Evolutionary conservation across 129 eudicot species (phyloP), one percentile per base, ranked within the genome.

Genomic region (Centella asiatica): DNA sequence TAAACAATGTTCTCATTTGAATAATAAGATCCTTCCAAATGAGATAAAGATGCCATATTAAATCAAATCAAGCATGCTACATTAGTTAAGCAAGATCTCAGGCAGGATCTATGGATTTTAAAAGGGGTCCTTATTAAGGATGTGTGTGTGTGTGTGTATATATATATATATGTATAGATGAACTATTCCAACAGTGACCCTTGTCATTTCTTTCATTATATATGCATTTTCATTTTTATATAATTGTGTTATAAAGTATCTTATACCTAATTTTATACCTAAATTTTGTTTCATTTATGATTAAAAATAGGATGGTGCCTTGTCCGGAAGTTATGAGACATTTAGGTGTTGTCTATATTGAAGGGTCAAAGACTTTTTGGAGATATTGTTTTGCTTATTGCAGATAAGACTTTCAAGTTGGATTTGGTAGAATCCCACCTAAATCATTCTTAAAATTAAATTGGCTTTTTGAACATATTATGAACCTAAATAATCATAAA

Each of bases 21-120:
- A 25, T 49, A 69, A 24, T 36, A 33, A 64, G 40, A 72, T 26
- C 31, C 59, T 68, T 67, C 72, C 72, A 69, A 75, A 63, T 72
- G 80, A 64, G 71, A 56, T 45, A 70, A 72, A 72, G 53, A 64
- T 26, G 17, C 28, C 56, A 37, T 22, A 36, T 57, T 69, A 47
- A 64, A 55, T 31, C 53, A 68, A 40, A 28, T 42, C 58, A 65
- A 61, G 80, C 82, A 75, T 81, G 87, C 78, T 77, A 78, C 65
- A 55, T 60, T 85, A 75, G 88, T 80, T 85, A 85, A 56, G 75
- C 69, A 64, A 78, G 69, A 68, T 72, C 67, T 45, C 71, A 78
- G 75, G 80, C 84, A 84, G 82, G 78, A 84, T 77, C 79, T 77
- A 62, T 49, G 75, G 79, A 67, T 72, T 75, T 77, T 76, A 44